Conservation (phyloP, 306 rosid species). For the Lablab purpureus region DNA sequence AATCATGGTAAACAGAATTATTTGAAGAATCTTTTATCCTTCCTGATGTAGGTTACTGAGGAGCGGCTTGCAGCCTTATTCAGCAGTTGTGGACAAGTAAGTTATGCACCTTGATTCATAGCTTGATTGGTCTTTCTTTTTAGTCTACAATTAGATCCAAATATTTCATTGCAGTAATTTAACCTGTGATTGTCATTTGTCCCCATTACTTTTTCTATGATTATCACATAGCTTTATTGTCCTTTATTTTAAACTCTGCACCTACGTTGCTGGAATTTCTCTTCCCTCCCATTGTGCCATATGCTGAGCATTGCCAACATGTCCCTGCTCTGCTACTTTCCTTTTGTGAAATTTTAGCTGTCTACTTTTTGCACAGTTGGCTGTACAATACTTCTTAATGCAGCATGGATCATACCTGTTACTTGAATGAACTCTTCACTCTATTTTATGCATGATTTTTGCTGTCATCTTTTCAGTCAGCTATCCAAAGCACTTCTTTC, state of each 20-base stretch:
- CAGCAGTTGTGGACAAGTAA: slow-evolving; percentile 89
- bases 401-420: neutral
- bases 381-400: slow-evolving; percentile 20
- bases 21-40: slow-evolving; percentile 40
- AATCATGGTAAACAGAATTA: slow-evolving; percentile 28
- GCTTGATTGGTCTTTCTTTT: slow-evolving; percentile 1
- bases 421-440: slow-evolving; percentile 29
- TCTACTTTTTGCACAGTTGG: slow-evolving; percentile 7
- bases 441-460: neutral
- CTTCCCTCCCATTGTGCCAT: neutral
- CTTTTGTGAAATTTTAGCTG: slow-evolving; percentile 15
- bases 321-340: neutral
- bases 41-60: slow-evolving; percentile 82
- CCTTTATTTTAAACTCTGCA: neutral
- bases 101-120: slow-evolving; percentile 43
- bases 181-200: slow-evolving; percentile 12
- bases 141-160: neutral
- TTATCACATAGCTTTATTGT: slow-evolving; percentile 14
- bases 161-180: slow-evolving; percentile 6
- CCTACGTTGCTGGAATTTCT: slow-evolving; percentile 22
- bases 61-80: slow-evolving; percentile 97
- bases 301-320: neutral
- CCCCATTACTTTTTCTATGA: slow-evolving; percentile 2
- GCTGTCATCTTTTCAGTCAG: slow-evolving; percentile 18
- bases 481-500: slow-evolving; percentile 19